Evolutionary conservation across 2,329 filamentous ascomycete genomes (phyloP).

Genomic region (Didymella arachidicola): DNA sequence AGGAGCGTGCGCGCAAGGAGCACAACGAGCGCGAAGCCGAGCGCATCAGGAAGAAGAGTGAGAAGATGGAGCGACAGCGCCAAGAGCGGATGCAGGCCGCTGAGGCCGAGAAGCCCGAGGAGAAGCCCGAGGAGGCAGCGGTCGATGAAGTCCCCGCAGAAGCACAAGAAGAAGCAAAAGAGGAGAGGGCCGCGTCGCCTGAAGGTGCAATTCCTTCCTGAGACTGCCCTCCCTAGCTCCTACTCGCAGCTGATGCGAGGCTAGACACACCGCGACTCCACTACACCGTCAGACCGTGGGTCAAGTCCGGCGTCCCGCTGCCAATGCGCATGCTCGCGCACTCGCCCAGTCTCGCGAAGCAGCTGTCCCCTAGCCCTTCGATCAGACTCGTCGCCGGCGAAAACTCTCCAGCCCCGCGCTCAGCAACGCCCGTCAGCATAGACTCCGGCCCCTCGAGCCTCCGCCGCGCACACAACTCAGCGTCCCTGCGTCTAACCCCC

Average conservation of each 20-base stretch:
- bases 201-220: constrained; percentile 48
- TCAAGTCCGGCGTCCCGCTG: constrained; percentile 34
- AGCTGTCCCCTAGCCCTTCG: neutral
- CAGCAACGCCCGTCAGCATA: constrained; percentile 13
- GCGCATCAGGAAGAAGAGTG: constrained; percentile 54
- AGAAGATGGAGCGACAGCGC: constrained; percentile 51
- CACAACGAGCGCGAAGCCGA: constrained; percentile 65
- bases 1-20: constrained; percentile 84
- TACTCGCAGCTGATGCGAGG: constrained; percentile 31
- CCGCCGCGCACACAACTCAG: constrained; percentile 15
- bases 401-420: neutral
- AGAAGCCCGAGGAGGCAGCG: constrained; percentile 34
- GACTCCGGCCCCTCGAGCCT: neutral
- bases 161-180: constrained; percentile 39
- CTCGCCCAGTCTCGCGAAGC: constrained; percentile 11
- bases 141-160: constrained; percentile 30
- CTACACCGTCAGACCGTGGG: constrained; percentile 41
- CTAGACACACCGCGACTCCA: constrained; percentile 30
- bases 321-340: constrained; percentile 26
- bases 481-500: constrained; percentile 21
- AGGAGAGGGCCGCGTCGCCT: constrained; percentile 36
- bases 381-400: neutral
- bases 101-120: constrained; percentile 32
- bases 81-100: constrained; percentile 43
- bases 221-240: constrained; percentile 21